These are phyloP conservation scores for Starmerella potacharoeniae DNA, from an alignment of 805 yeast genomes.

Conservation along the genomic window DNA sequence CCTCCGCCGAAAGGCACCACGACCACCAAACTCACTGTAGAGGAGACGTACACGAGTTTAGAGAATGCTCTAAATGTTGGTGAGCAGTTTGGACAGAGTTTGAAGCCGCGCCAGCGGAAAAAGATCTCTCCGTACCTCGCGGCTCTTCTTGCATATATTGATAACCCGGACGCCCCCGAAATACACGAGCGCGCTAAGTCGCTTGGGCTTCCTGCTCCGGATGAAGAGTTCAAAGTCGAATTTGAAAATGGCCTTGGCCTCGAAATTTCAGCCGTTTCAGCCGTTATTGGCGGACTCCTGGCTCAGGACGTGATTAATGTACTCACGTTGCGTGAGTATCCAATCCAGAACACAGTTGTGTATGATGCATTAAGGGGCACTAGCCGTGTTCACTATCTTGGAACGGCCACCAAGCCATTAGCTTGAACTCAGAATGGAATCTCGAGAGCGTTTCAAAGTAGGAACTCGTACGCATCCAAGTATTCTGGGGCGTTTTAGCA, in stretches of 20 bases:
- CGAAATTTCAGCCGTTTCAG: constrained; percentile 73
- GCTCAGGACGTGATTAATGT: constrained; percentile 85
- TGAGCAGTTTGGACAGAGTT: constrained; percentile 8
- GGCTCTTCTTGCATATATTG: constrained; percentile 45
- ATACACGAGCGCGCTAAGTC: constrained; percentile 22
- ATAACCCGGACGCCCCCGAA: constrained; percentile 25
- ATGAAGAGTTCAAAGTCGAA: constrained; percentile 28
- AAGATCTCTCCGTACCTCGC: constrained; percentile 49
- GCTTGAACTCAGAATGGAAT: not conserved
- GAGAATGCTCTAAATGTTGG: constrained; percentile 16
- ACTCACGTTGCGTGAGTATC: constrained; percentile 62
- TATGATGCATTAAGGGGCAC: constrained; percentile 61
- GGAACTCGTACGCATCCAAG: too few species aligned
- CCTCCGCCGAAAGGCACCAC: constrained; percentile 30
- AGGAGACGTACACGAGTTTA: constrained; percentile 23
- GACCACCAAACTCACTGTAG: constrained; percentile 28
- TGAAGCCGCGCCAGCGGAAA: constrained; percentile 31
- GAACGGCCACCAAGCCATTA: not conserved
- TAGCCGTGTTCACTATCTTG: constrained; percentile 55
- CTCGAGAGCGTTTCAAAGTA: too few species aligned
- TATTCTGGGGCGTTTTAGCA: too few species aligned
- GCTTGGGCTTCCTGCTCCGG: constrained; percentile 38
- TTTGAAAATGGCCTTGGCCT: constrained; percentile 33
- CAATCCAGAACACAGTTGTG: constrained; percentile 68
- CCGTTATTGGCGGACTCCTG: constrained; percentile 78